These are phyloP conservation scores for Gentiana straminea DNA, from an alignment of 257 asterid species.

Conservation along the genomic window DNA sequence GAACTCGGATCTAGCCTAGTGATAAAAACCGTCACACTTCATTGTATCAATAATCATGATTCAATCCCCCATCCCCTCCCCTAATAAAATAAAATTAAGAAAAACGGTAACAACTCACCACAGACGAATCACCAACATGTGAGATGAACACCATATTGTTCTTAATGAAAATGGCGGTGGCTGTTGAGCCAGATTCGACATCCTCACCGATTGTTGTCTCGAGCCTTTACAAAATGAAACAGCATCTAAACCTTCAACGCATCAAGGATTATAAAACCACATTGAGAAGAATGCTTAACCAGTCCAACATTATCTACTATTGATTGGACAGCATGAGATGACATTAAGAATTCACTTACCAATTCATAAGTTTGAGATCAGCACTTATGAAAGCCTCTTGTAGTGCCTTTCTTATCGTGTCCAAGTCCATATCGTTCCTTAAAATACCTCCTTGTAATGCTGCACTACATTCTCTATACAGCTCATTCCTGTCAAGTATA, in stretches of 20 bases:
- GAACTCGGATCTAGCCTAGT: too few species aligned
- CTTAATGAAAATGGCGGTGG: slow-evolving; percentile 59
- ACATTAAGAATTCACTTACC: slow-evolving; percentile 25
- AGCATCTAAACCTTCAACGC: slow-evolving; percentile 49
- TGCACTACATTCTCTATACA: slow-evolving; percentile 61
- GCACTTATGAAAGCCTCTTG: slow-evolving; percentile 61
- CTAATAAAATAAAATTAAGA: too few species aligned
- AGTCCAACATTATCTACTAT: slow-evolving; percentile 2
- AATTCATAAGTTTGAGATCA: slow-evolving; percentile 58
- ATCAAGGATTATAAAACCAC: slow-evolving; percentile 33
- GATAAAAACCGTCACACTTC: too few species aligned
- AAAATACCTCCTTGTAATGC: slow-evolving; percentile 65
- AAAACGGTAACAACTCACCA: slow-evolving; percentile 33
- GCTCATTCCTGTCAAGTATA: slow-evolving; percentile 53
- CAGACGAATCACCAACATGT: slow-evolving; percentile 87
- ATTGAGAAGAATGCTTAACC: slow-evolving; percentile 21
- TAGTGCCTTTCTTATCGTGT: slow-evolving; percentile 48
- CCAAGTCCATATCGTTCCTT: slow-evolving; percentile 45
- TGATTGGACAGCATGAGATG: neutral
- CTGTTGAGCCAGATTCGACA: slow-evolving; percentile 89
- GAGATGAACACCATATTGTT: slow-evolving; percentile 48
- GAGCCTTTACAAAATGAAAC: slow-evolving; percentile 82
- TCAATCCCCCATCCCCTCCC: too few species aligned
- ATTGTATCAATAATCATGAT: too few species aligned
- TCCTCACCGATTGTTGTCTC: slow-evolving; percentile 51